Evolutionary conservation across 129 eudicot genomes (phyloP), one percentile per base, ranked within the genome.

Genomic region (Ambrosia trifida): DNA sequence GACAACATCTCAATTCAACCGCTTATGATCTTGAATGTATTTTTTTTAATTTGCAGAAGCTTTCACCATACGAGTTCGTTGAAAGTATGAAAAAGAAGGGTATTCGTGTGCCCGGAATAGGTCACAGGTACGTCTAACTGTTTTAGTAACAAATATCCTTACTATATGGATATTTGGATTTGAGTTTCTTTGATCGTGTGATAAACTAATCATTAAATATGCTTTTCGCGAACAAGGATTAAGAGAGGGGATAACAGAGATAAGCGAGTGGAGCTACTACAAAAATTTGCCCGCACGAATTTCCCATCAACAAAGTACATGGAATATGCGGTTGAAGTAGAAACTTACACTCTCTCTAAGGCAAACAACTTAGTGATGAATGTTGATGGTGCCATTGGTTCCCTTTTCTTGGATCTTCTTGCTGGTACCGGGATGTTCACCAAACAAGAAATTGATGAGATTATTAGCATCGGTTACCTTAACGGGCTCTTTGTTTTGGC

Each of bases 21-120:
- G 43, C 5, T 38, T 38, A 38, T 38, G 43, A 36, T 36, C 43
- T 38, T 38, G 43, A 38, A 38, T 38, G 9, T 38, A 5, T 35
- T 40, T 58, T 24, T 68, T 46, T 14, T 11, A 0, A 38, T 72
- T 53, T 36, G 50, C 88, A 94, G 99, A 82, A 83, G 70, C 90
- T 89, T 71, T 76, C 96, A 31, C 93, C 99, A 31, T 94, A 89
- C 65, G 99, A 94, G 80, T 94, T 90, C 54, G 99, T 94, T 5
- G 99, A 94, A 80, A 78, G 93, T 75, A 94, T 94, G 99, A 94
- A 94, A 76, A 90, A 89, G 85, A 83, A 94, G 86, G 99, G 99
- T 58, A 94, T 94, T 62, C 97, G 99, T 56, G 99, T 94, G 58
- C 99, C 99, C 28, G 99, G 99, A 66, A 94, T 94, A 28, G 99